Evolutionary conservation across 352 stramenopile species (phyloP).

Genomic region (Sclerospora graminicola): DNA sequence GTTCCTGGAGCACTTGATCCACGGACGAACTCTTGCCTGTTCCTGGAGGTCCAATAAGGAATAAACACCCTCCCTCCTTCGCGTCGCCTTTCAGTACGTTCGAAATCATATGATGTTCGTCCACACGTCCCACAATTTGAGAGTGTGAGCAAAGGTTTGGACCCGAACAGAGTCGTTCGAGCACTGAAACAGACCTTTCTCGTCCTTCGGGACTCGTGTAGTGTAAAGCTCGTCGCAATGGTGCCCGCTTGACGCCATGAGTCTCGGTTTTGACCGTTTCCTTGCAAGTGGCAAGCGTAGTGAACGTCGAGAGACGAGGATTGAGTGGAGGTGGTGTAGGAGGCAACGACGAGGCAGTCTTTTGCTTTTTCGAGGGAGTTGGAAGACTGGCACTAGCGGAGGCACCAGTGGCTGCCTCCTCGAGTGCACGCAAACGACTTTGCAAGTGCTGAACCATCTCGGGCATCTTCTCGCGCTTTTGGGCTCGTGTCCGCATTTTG

Average conservation of each 20-base stretch:
- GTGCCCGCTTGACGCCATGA: conserved; percentile 1
- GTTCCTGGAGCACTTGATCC: conserved; percentile 23
- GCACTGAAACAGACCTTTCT: conserved; percentile 9
- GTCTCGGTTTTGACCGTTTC: conserved; percentile 1
- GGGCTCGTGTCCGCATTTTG: conserved; percentile 18
- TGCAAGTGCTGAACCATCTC: conserved; percentile 12
- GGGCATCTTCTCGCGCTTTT: conserved; percentile 12
- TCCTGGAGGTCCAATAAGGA: conserved; percentile 55
- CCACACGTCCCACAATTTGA: conserved; percentile 28
- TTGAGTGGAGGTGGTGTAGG: conserved; percentile 14
- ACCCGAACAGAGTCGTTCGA: conserved; percentile 24
- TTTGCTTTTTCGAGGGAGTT: conserved; percentile 16
- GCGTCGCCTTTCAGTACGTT: conserved; percentile 14
- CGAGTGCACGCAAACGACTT: conserved; percentile 6
- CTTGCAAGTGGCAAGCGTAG: conserved; percentile 1
- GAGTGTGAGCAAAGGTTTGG: conserved; percentile 6
- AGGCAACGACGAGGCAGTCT: conserved; percentile 9
- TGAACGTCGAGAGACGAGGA: conserved; percentile 1
- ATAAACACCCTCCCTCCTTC: conserved; percentile 24
- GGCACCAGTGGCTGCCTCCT: neutral
- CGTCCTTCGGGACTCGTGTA: conserved; percentile 1
- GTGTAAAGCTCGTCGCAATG: conserved; percentile 10
- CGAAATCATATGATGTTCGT: conserved; percentile 31
- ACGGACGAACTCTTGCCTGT: conserved; percentile 64
- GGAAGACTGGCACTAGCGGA: conserved; percentile 4